A percentile compares a stretch with the other conserved stretches of the same genome.
Evolutionary conservation across 2,329 filamentous ascomycete genomes (phyloP).

Genomic region (Sarocladium brachiariae): DNA sequence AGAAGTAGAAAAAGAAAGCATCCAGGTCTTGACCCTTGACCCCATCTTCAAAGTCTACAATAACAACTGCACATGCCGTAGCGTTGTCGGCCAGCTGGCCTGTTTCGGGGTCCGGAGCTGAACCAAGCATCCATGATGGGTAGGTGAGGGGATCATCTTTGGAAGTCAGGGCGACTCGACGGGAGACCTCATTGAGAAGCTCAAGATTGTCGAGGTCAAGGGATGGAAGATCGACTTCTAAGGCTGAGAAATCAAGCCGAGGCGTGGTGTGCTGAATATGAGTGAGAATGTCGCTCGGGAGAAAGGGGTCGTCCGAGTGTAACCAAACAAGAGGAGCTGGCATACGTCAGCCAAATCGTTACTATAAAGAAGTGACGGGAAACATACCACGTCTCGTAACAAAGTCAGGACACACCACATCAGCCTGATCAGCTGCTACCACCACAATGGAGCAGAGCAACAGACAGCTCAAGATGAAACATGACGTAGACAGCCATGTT

Average conservation of each 20-base stretch:
- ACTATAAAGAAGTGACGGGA: too few species aligned
- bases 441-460: neutral
- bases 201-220: conserved; percentile 22
- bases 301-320: conserved; percentile 24
- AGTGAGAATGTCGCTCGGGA: conserved; percentile 21
- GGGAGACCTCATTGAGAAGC: conserved; percentile 16
- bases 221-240: conserved; percentile 11
- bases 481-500: conserved; percentile 1
- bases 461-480: neutral
- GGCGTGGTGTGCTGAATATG: conserved; percentile 24
- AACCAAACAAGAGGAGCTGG: conserved; percentile 25
- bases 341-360: neutral
- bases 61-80: conserved; percentile 22
- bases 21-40: conserved; percentile 14
- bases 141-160: conserved; percentile 17
- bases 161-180: conserved; percentile 20
- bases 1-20: conserved; percentile 27
- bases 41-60: conserved; percentile 16
- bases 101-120: neutral
- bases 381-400: neutral
- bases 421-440: neutral
- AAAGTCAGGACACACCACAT: neutral
- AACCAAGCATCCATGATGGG: conserved; percentile 20
- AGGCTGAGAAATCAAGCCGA: conserved; percentile 11
- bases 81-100: conserved; percentile 13